Evolutionary conservation across 176 grass and related monocot species (phyloP).

Genomic region (Oryza glumipatula): DNA sequence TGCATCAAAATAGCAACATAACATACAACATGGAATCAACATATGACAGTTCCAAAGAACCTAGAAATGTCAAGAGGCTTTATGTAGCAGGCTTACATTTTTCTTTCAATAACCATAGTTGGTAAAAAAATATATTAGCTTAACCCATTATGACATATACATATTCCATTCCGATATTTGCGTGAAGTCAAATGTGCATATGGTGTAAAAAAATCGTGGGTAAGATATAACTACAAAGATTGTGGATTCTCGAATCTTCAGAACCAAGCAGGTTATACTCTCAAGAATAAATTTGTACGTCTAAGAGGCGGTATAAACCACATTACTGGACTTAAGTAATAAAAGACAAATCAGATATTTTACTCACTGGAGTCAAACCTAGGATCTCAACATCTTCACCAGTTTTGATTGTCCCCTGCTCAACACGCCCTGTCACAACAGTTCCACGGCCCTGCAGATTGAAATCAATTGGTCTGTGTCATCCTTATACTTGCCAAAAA

Average conservation of each 20-base stretch:
- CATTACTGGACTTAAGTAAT: background rate
- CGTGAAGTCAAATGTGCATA: background rate
- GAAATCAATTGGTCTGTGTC: background rate
- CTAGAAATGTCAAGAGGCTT: background rate
- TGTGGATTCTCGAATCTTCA: background rate
- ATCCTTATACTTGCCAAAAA: background rate
- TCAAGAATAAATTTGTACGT: background rate
- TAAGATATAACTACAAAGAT: background rate
- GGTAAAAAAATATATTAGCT: background rate
- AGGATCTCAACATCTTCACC: conserved; percentile 97
- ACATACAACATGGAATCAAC: background rate
- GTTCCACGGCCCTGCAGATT: conserved; percentile 87
- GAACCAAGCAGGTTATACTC: background rate
- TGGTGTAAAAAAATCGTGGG: background rate
- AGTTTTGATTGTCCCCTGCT: conserved; percentile 96
- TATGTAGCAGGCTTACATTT: background rate
- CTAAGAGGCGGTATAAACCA: background rate
- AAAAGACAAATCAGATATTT: background rate
- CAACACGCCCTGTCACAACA: conserved; percentile 90
- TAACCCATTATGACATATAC: background rate
- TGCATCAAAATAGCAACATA: conserved; percentile 10
- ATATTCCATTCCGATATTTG: background rate
- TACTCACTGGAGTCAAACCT: conserved; percentile 73
- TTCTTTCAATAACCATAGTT: background rate
- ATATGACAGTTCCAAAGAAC: background rate